Conservation (phyloP, 768 basidiomycete genomes). For the Russula compacta region DNA sequence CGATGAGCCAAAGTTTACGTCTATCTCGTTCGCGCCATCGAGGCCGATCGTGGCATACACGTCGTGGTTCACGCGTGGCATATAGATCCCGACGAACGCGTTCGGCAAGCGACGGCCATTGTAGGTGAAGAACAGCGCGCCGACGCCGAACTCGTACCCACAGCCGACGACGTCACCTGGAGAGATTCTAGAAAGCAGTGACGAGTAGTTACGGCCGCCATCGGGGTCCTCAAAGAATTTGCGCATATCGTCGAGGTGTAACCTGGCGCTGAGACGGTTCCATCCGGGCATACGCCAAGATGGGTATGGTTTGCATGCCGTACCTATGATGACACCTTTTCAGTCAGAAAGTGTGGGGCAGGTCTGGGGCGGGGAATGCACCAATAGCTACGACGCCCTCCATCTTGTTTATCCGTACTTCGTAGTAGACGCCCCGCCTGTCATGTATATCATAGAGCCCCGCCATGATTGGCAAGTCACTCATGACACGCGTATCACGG, state of each 20-base stretch:
- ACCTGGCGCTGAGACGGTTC: constrained; percentile 55
- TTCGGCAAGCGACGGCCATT: constrained; percentile 47
- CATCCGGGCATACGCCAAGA: constrained; percentile 60
- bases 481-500: constrained; percentile 45
- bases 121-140: constrained; percentile 53
- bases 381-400: constrained; percentile 53
- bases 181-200: constrained; percentile 26
- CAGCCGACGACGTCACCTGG: constrained; percentile 52
- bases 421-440: constrained; percentile 55
- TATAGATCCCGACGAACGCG: constrained; percentile 52
- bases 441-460: constrained; percentile 50
- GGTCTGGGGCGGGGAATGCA: constrained; percentile 23
- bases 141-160: constrained; percentile 49
- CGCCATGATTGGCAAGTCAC: constrained; percentile 49
- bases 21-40: constrained; percentile 41
- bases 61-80: constrained; percentile 42
- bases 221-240: constrained; percentile 65
- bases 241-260: constrained; percentile 63
- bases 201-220: constrained; percentile 51
- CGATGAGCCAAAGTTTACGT: constrained; percentile 61
- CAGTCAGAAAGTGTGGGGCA: too few relatives aligned
- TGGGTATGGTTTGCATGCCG: constrained; percentile 57
- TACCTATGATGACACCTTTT: constrained; percentile 33
- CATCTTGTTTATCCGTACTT: constrained; percentile 48
- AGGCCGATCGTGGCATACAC: constrained; percentile 61